Evolutionary conservation across 768 basidiomycete species (phyloP), one percentile per base, ranked within the genome.

Genomic region (Leccinum truebloodii): DNA sequence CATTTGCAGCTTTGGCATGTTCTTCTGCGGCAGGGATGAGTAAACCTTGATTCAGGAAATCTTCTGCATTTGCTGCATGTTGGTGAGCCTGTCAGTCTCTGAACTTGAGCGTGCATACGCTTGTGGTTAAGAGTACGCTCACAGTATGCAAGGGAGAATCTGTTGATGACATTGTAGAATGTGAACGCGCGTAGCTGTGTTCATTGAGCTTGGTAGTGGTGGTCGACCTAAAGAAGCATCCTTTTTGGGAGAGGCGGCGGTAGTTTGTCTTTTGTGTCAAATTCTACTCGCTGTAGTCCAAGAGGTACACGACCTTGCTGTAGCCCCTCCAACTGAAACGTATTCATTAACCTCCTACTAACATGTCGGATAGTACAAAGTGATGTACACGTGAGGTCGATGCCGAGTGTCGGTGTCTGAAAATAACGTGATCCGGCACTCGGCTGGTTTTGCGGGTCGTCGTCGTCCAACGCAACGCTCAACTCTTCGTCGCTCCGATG

Each of bases 41-140:
- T 6, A 90, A 77, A 13, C 92, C 92, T 60, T 84, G 81, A 13
- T 78, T 79, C 50, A 82, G 69, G 67, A 82, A 84, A 60, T 92
- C 90, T 54, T 93, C 90, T 37, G 90, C 91, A 67, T 88, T 89
- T 16, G 87, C 86, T 56, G 88, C 88, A 74, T 92, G 90, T 67
- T 88, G 86, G 72, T 94, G 89, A 22, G 92, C 91, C 90, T 93
- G 71, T 24, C 20, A n/a, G 32, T 41, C 50, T 57, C 49, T 46
- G 44, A 46, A 32, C 57, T 57, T 32, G 63, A 70, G 34, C 10
- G 18, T 18, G 54, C 30, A 22, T 18, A 46, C n/a, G 28, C 3
- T 4, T 28, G n/a, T 10, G 13, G 46, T 61, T 44, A 54, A 24
- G 13, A 26, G 10, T 1, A 46, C 3, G 56, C 75, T 77, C 68